Evolutionary conservation across 192 early-diverging fungal species (phyloP), one percentile per base, ranked within the genome.

Genomic region (Coemansia guatemalensis): DNA sequence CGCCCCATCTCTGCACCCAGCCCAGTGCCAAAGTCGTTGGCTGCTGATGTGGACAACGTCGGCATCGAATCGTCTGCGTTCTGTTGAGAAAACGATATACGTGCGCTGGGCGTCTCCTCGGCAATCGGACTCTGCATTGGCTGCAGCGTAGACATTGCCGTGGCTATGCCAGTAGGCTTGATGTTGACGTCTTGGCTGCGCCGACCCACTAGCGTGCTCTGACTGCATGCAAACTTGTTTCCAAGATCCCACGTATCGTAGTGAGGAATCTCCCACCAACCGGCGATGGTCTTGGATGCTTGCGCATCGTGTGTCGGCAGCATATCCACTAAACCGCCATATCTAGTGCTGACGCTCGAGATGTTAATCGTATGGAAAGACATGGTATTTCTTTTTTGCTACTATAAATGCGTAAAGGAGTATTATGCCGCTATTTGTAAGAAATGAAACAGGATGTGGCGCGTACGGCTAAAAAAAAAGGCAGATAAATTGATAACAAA

Each of bases 191-290:
- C 71, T 51, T 71, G 56, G 58, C 71, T 80, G 49, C 72, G 77
- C 22, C 77, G 68, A 14, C 59, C 68, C 5, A 80, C 71, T 1
- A 80, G 68, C 22, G 77, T 80, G 68, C 77, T 80, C 58, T 80
- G 77, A 53, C 77, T 80, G 54, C 77, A 80, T 4, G 77, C 77
- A 55, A 74, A 80, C 44, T 73, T 74, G 71, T 80, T 80, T 47
- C 77, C 67, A 29, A 80, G 55, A 25, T 80, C 77, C 77, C 77
- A 80, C 26, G 63, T 65, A 47, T 68, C 74, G 60, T 80, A 80
- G 48, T 64, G 77, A 30, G 71, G 77, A 17, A 80, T 67, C 68
- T 80, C 77, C 68, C 71, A 73, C 77, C 77, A 80, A 0, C 71
- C 77, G 30, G 60, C 65, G 24, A 62, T 61, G 20, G 67, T 53